Evolutionary conservation across 148 eudicot genomes (phyloP).

Genomic region (Persicaria maculosa): DNA sequence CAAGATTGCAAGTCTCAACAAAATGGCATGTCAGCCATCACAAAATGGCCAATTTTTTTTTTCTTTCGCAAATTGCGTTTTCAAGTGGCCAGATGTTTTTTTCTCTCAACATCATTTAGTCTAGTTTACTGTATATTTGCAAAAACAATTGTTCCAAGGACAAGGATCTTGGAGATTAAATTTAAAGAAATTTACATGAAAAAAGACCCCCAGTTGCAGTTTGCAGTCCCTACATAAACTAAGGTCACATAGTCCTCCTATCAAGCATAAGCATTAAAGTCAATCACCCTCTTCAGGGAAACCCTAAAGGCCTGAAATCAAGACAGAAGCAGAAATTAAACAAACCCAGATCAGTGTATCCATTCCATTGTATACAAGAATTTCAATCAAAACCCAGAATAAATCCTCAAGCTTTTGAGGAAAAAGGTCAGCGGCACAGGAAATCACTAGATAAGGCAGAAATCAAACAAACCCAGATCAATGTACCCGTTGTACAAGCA

Average conservation of each 20-base stretch:
- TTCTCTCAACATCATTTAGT: no score
- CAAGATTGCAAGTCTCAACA: no score
- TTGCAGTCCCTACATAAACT: not conserved
- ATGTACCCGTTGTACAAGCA: not conserved
- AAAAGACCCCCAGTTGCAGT: not conserved
- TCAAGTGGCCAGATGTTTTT: no score
- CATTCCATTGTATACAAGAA: not conserved
- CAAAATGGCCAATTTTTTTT: no score
- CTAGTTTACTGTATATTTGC: not conserved
- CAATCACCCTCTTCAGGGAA: not conserved
- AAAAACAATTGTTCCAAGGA: not conserved
- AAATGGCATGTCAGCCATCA: no score
- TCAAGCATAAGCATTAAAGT: not conserved
- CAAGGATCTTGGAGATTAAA: not conserved
- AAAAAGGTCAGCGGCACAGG: no score
- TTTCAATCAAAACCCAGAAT: not conserved
- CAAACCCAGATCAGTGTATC: slow-evolving; percentile 2
- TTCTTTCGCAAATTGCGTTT: no score
- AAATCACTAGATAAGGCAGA: not conserved
- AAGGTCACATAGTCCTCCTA: not conserved
- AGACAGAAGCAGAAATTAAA: not conserved
- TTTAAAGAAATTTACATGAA: not conserved
- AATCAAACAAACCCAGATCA: not conserved
- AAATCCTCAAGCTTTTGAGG: no score
- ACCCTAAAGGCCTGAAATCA: not conserved